Conservation (phyloP, 2,329 filamentous ascomycete species). For the Knoxdaviesia proteae region DNA sequence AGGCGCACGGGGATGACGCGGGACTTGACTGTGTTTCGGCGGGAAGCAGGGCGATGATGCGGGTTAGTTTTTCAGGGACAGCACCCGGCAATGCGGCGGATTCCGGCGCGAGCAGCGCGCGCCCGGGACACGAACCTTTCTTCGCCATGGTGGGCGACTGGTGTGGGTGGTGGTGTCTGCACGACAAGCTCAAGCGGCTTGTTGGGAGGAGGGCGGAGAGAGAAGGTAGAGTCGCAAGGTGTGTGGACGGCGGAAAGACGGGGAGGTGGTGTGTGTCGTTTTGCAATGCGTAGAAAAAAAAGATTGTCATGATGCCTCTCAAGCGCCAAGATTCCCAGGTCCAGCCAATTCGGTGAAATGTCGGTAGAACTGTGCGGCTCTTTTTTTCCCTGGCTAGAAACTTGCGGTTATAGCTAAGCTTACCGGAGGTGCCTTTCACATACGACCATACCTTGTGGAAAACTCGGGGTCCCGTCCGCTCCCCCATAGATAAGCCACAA, state of each 20-base stretch:
- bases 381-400: no score
- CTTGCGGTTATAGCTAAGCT: no score
- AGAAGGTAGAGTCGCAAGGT: neutral
- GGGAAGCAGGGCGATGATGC: neutral
- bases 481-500: no score
- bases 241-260: neutral
- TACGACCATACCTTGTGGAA: no score
- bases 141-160: slow-evolving; percentile 13
- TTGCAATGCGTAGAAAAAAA: neutral
- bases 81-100: no score
- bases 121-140: slow-evolving; percentile 10
- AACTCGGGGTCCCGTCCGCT: no score
- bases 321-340: no score
- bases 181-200: neutral
- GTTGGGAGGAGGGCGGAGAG: neutral
- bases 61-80: no score
- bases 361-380: no score
- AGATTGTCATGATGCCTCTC: neutral
- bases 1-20: slow-evolving; percentile 85
- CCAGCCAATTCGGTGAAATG: no score
- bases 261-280: neutral
- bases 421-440: no score
- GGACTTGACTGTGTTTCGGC: slow-evolving; percentile 47
- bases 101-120: no score
- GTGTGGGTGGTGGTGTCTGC: neutral